A percentile compares a stretch with the other conserved stretches of the same genome.
phyloP scores from a whole-genome alignment of 345 rosid genomes.

The Garcia nutans region DNA sequence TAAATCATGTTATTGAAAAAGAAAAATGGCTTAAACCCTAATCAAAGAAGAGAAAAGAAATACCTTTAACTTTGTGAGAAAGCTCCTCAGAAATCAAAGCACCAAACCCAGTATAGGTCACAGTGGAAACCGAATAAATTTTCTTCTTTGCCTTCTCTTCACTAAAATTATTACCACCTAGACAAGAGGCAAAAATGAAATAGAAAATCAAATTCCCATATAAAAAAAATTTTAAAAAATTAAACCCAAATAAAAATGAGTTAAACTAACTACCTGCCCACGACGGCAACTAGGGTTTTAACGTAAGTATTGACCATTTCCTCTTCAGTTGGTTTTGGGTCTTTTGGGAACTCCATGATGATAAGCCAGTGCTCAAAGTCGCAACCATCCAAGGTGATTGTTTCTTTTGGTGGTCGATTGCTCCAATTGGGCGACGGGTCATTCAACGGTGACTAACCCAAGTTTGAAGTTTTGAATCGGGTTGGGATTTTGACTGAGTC shows the following conservation, averaged over 20 bases:
- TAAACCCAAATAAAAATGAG: not conserved
- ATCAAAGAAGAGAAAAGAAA: not conserved
- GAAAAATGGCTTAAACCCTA: not conserved
- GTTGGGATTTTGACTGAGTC: constrained; percentile 30
- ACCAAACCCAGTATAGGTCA: constrained; percentile 91
- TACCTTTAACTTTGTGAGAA: constrained; percentile 89
- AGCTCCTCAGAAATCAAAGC: constrained; percentile 94
- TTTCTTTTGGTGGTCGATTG: constrained; percentile 91
- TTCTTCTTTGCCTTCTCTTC: constrained; percentile 98
- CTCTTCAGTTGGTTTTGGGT: constrained; percentile 77
- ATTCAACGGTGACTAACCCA: constrained; percentile 83
- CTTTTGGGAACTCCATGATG: constrained; percentile 78
- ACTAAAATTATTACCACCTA: constrained; percentile 34
- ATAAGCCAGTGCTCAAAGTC: constrained; percentile 97
- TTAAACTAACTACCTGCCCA: constrained; percentile 53
- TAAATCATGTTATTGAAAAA: no score
- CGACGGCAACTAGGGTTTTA: constrained; percentile 66
- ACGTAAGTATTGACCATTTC: constrained; percentile 82
- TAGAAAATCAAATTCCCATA: not conserved
- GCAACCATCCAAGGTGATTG: constrained; percentile 88
- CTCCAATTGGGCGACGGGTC: constrained; percentile 92
- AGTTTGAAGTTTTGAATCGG: constrained; percentile 65
- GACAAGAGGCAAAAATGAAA: not conserved
- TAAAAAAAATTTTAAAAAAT: not conserved
- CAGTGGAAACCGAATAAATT: constrained; percentile 87